These are phyloP conservation scores for Daldinia concentrica DNA, from an alignment of 495 filamentous ascomycete species.

Conservation along the genomic window DNA sequence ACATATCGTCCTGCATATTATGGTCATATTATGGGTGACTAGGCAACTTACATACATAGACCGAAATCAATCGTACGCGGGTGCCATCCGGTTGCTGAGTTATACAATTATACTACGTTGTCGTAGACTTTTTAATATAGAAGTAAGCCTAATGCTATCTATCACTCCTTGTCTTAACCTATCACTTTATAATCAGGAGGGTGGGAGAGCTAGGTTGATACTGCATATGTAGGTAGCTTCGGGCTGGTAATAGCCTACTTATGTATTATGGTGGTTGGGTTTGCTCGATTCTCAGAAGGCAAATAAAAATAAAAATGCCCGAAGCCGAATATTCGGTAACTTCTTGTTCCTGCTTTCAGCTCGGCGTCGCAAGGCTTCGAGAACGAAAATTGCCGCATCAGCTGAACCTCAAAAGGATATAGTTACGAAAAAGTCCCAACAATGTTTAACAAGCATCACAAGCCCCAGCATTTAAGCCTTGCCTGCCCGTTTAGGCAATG, in stretches of 20 bases:
- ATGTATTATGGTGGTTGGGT: constrained; percentile 3
- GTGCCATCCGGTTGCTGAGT: constrained; percentile 16
- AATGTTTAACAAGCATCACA: constrained; percentile 5
- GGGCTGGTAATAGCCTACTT: not conserved
- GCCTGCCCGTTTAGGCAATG: constrained; percentile 28
- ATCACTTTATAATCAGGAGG: not conserved
- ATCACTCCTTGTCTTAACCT: constrained; percentile 9
- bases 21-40: not conserved
- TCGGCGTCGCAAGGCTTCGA: constrained; percentile 32
- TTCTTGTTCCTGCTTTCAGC: constrained; percentile 33
- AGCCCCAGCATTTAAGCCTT: constrained; percentile 18
- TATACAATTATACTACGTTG: constrained; percentile 2
- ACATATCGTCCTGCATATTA: constrained; percentile 1
- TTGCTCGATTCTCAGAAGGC: constrained; percentile 22
- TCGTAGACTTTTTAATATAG: constrained; percentile 11
- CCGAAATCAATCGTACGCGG: constrained; percentile 1
- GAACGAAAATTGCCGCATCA: constrained; percentile 13
- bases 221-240: not conserved
- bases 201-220: not conserved
- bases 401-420: constrained; percentile 27
- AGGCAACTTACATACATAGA: constrained; percentile 14
- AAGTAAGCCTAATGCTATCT: constrained; percentile 28
- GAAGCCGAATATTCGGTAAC: constrained; percentile 31
- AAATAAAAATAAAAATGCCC: constrained; percentile 38
- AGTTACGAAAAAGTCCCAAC: not conserved